These are phyloP conservation scores for Harrya chromipes DNA, from an alignment of 768 basidiomycete species.

Conservation along the genomic window DNA sequence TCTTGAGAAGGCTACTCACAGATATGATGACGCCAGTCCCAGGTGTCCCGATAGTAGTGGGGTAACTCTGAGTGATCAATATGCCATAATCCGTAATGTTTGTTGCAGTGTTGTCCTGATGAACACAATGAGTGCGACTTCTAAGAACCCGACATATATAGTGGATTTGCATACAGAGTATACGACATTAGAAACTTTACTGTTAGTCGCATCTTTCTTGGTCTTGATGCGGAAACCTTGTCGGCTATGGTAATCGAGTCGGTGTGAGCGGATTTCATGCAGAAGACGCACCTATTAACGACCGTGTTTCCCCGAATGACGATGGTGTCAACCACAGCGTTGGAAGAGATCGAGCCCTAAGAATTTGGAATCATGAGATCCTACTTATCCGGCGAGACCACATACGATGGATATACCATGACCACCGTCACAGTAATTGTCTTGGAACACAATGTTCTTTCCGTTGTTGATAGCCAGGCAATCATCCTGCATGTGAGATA, in stretches of 20 bases:
- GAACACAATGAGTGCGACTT: not conserved
- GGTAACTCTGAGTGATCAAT: constrained; percentile 64
- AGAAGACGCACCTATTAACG: constrained; percentile 43
- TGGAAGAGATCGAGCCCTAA: constrained; percentile 54
- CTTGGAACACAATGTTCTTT: constrained; percentile 43
- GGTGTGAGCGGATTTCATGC: not conserved
- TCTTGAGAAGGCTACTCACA: constrained; percentile 34
- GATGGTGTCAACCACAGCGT: constrained; percentile 45
- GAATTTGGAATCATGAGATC: not conserved
- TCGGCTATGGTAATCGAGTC: constrained; percentile 30
- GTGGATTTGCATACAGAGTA: constrained; percentile 38
- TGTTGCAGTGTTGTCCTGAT: constrained; percentile 51
- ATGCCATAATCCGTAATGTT: constrained; percentile 51
- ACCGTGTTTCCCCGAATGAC: constrained; percentile 51
- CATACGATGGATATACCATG: constrained; percentile 60
- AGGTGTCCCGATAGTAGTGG: constrained; percentile 47
- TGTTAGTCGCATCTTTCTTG: constrained; percentile 40
- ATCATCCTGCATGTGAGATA: constrained; percentile 45
- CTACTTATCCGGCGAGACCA: not conserved
- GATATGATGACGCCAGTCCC: constrained; percentile 57
- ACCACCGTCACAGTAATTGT: constrained; percentile 54
- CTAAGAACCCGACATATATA: not conserved
- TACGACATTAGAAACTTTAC: constrained; percentile 47
- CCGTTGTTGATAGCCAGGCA: constrained; percentile 54
- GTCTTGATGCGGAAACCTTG: constrained; percentile 66